Conservation (phyloP, 257 asterid species). For the Penstemon davidsonii region DNA sequence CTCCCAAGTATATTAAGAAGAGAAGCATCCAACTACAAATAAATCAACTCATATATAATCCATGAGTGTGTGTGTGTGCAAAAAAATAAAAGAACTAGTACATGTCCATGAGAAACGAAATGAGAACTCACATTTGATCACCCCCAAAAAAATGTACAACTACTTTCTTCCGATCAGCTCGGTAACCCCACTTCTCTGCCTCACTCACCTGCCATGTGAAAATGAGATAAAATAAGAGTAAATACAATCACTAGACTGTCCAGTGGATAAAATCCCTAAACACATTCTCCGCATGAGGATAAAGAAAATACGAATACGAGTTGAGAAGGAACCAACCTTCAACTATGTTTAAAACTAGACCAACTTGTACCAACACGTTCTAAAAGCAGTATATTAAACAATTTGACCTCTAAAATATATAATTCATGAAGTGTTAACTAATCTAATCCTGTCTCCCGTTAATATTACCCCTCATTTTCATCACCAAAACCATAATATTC, state of each 20-base stretch:
- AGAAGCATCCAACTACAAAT: constrained; percentile 5
- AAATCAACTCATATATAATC: background rate
- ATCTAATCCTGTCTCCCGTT: too few species aligned
- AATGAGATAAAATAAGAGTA: constrained; percentile 17
- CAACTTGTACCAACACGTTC: background rate
- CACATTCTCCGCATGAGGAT: background rate
- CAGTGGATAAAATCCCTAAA: background rate
- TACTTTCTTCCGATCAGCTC: constrained; percentile 75
- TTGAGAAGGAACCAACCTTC: constrained; percentile 8
- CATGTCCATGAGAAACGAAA: background rate
- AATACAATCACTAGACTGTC: constrained; percentile 9
- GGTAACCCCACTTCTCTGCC: constrained; percentile 83
- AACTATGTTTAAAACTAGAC: background rate
- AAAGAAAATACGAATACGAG: background rate
- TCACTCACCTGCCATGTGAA: constrained; percentile 71
- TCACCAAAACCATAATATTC: too few species aligned
- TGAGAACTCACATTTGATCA: constrained; percentile 73
- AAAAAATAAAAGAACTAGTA: too few species aligned
- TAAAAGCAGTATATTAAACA: constrained; percentile 6
- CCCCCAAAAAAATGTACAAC: constrained; percentile 83
- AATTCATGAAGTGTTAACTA: too few species aligned
- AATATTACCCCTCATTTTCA: too few species aligned
- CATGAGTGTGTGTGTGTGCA: too few species aligned
- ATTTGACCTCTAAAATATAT: background rate
- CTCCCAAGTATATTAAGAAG: background rate